These are phyloP conservation scores for Phyllosticta paracitricarpa DNA, from an alignment of 2,329 filamentous ascomycete genomes.

Conservation along the genomic window DNA sequence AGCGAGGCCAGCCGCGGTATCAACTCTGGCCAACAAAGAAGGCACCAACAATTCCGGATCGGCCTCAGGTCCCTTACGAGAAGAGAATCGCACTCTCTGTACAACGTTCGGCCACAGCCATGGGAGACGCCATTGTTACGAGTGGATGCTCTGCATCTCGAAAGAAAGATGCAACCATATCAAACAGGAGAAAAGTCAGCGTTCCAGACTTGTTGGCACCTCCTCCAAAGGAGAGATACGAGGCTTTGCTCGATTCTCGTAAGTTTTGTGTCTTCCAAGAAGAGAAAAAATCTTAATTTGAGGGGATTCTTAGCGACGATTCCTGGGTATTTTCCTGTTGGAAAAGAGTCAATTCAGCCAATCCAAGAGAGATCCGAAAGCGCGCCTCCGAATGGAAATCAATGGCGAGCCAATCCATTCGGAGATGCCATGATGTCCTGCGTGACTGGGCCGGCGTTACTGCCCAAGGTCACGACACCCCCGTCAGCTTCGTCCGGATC, in stretches of 20 bases:
- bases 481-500: not conserved
- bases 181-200: constrained; percentile 31
- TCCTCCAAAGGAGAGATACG: constrained; percentile 29
- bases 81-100: constrained; percentile 27
- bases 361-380: constrained; percentile 30
- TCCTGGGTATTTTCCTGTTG: constrained; percentile 30
- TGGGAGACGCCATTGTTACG: constrained; percentile 29
- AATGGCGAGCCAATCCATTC: constrained; percentile 29
- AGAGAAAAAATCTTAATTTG: constrained; percentile 12
- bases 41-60: not conserved
- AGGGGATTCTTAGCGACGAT: constrained; percentile 25
- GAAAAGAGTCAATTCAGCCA: constrained; percentile 15
- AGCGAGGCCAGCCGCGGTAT: constrained; percentile 18
- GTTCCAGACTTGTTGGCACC: constrained; percentile 26
- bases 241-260: constrained; percentile 31
- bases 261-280: constrained; percentile 14
- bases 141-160: constrained; percentile 25
- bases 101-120: constrained; percentile 28
- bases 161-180: constrained; percentile 25
- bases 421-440: constrained; percentile 31
- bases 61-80: constrained; percentile 14
- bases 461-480: constrained; percentile 10
- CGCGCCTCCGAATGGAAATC: constrained; percentile 16
- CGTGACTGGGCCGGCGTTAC: constrained; percentile 26
- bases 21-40: constrained; percentile 25